Conservation (phyloP, 2,329 filamentous ascomycete species). For the Domatiomyces catenatus region DNA sequence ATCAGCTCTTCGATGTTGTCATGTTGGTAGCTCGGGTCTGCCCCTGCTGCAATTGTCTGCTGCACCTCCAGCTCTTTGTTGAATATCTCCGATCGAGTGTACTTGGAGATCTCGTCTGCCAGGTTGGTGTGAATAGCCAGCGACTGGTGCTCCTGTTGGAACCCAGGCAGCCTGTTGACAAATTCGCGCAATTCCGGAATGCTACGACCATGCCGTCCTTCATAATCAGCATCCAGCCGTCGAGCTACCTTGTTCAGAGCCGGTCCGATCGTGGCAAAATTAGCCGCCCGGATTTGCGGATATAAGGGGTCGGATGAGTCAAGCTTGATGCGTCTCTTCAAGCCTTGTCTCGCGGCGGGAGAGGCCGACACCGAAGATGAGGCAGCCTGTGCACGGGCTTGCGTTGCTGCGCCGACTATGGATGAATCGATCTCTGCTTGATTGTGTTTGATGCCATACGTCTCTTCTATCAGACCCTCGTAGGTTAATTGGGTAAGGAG, state of each 20-base stretch:
- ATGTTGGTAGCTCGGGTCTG: conserved; percentile 76
- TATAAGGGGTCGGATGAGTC: conserved; percentile 84
- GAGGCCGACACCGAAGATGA: conserved; percentile 40
- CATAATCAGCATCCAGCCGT: conserved; percentile 72
- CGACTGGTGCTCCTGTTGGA: conserved; percentile 84
- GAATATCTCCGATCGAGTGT: conserved; percentile 80
- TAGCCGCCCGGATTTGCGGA: conserved; percentile 72
- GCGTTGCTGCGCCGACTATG: conserved; percentile 58
- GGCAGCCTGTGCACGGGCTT: conserved; percentile 36
- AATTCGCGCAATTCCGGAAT: conserved; percentile 87
- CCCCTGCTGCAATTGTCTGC: conserved; percentile 82
- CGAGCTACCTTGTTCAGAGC: conserved; percentile 82
- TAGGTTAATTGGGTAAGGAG: conserved; percentile 92
- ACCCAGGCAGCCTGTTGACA: conserved; percentile 80
- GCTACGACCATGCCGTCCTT: conserved; percentile 72
- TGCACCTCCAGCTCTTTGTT: conserved; percentile 80
- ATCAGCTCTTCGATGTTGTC: conserved; percentile 92
- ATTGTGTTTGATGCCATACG: conserved; percentile 82
- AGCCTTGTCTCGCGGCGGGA: conserved; percentile 41
- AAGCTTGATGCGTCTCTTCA: conserved; percentile 75
- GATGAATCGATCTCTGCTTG: conserved; percentile 86
- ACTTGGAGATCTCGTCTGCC: conserved; percentile 88
- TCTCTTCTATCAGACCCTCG: conserved; percentile 86
- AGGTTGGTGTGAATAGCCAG: conserved; percentile 83
- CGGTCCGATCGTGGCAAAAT: conserved; percentile 86